Evolutionary conservation across 202 grass and related monocot genomes (phyloP), one percentile per base, ranked within the genome.

Genomic region (Musa balbisiana): DNA sequence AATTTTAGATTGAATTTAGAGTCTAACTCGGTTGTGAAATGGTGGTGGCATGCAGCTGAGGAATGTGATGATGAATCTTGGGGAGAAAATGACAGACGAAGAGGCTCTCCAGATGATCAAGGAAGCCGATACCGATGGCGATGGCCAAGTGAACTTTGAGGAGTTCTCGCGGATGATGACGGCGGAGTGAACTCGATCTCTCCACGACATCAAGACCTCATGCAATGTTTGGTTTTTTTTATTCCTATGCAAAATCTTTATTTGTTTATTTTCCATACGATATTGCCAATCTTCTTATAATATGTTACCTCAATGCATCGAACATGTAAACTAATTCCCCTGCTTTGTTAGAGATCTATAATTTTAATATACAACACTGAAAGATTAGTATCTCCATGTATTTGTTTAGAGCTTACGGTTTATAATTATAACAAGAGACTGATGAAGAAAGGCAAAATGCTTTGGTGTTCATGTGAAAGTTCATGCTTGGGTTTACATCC

Each of bases 31-130:
- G 33, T 43, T 6, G 33, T 54, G 53, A 54, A 54, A 54, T 54
- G 13, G 6, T 43, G 33, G 33, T 16, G 17, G 56, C 56, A 60
- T 60, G n/a, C 56, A 60, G 56, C 56, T 60, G 56, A 60, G 56
- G 56, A 60, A 60, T 60, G 56, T 60, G 56, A 60, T 60, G 56
- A 60, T 60, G 17, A 60, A 60, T 60, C 56, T 60, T 9, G 56
- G 56, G n/a, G 56, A 60, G 56, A 60, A 60, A 60, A 60, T 60
- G 56, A 60, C 56, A 20, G 56, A 60, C 1, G 56, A 60, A 60
- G 56, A 60, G 56, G 56, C 21, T 3, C 56, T 21, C 56, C 56
- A 60, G 10, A 60, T 60, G 56, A 60, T 60, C 56, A 21, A 60
- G 56, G 56, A 60, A 21, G 56, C 56, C 56, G 56, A 60, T 19